Evolutionary conservation across 129 eudicot genomes (phyloP), one percentile per base, ranked within the genome.

Genomic region (Lonicera japonica): DNA sequence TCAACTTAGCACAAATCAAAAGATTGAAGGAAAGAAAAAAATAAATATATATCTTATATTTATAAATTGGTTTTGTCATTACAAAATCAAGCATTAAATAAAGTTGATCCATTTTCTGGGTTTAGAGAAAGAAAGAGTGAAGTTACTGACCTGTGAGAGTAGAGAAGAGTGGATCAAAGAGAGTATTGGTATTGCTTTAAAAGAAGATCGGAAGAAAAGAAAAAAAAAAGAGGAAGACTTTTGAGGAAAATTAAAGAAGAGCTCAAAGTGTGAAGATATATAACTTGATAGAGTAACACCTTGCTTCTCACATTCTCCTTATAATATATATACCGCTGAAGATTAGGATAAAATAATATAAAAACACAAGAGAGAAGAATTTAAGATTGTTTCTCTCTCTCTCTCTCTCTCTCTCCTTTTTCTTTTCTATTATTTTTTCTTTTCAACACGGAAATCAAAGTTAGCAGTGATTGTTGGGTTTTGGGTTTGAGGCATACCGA

Each of bases 401-500:
- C 36, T 29, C 36, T 29, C 36, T 29, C 36, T 29, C 6, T 29
- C 36, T 29, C 2, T 29, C 6, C 6, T 29, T 29, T 29, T 29
- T 29, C 6, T 29, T 29, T 29, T 29, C 36, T 29, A 6, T 29
- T 29, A 2, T 29, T 29, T 29, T 29, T 29, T 29, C 36, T 73
- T 75, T 40, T 25, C 55, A n/a, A 40, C 83, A 79, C 85, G 53
- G 77, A 82, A 89, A 71, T 70, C 79, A 76, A 81, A 73, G 83
- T 60, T 67, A 66, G 36, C 36, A 29, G 36, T 29, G 36, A 45
- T 72, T 68, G 56, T 55, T 63, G 11, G 51, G 29, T 64, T 23
- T 65, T 58, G 69, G 77, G 56, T 57, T 58, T 20, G 73, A 70
- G 75, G 78, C 89, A 79, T 82, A 86, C 90, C 90, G 73, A 89